These are phyloP conservation scores for Rubia balearica DNA, from an alignment of 305 asterid species.

Conservation along the genomic window DNA sequence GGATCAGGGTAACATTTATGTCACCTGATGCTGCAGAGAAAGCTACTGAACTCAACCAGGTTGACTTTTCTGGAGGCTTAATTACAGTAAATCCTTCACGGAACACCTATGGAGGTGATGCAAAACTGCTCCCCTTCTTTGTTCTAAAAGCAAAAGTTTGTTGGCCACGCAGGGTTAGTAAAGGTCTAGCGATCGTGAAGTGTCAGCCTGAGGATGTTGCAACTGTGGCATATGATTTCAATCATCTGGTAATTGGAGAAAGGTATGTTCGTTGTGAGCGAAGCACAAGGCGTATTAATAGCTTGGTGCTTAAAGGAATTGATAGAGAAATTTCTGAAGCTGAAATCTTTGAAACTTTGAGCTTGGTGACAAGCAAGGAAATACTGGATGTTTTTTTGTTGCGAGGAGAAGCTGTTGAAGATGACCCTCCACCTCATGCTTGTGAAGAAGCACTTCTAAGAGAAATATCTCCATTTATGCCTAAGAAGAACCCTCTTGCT, in stretches of 20 bases:
- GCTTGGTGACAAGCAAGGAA: constrained; percentile 37
- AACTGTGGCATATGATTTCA: constrained; percentile 41
- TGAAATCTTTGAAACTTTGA: constrained; percentile 41
- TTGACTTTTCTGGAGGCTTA: constrained; percentile 43
- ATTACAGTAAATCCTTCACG: constrained; percentile 54
- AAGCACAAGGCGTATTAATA: constrained; percentile 27
- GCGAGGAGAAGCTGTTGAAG: constrained; percentile 48
- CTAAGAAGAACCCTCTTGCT: constrained; percentile 46
- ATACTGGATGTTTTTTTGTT: constrained; percentile 44
- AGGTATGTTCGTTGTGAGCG: constrained; percentile 32
- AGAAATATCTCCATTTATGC: constrained; percentile 69
- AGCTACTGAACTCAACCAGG: constrained; percentile 39
- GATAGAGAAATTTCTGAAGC: constrained; percentile 52
- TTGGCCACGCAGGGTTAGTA: constrained; percentile 91
- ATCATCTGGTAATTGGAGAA: constrained; percentile 37
- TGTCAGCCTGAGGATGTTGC: constrained; percentile 53
- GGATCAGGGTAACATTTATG: constrained; percentile 86
- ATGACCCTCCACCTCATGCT: constrained; percentile 38
- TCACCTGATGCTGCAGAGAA: constrained; percentile 71
- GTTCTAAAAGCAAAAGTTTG: constrained; percentile 55
- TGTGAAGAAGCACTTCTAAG: constrained; percentile 68
- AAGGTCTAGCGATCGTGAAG: constrained; percentile 56
- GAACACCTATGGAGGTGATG: constrained; percentile 36
- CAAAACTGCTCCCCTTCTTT: constrained; percentile 40
- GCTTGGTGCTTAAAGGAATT: constrained; percentile 44